These are phyloP conservation scores for Phytophthora fragariaefolia DNA, from an alignment of 352 stramenopile species.

Conservation along the genomic window DNA sequence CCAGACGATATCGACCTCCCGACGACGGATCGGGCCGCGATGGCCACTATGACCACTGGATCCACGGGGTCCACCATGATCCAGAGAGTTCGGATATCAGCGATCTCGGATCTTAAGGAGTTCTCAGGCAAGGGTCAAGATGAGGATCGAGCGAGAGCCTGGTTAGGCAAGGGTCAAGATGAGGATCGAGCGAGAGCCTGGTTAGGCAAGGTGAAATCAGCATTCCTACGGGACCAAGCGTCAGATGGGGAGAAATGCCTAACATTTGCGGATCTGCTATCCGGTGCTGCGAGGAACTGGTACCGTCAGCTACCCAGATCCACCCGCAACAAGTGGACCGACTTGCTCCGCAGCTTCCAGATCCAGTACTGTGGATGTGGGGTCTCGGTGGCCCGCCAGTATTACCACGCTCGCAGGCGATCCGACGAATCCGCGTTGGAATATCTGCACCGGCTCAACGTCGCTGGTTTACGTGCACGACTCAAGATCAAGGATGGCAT, in stretches of 20 bases:
- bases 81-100: background rate
- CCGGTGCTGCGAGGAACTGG: conserved; percentile 3
- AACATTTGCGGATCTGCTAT: conserved; percentile 2
- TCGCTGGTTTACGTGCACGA: background rate
- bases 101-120: conserved; percentile 14
- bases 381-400: background rate
- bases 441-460: background rate
- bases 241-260: conserved; percentile 6
- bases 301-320: background rate
- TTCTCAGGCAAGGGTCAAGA: too few species aligned
- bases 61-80: background rate
- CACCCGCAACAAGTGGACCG: background rate
- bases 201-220: conserved; percentile 5
- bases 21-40: background rate
- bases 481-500: background rate
- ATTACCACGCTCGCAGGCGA: background rate
- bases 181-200: conserved; percentile 1
- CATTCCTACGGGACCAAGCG: background rate
- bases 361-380: background rate
- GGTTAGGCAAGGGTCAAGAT: background rate
- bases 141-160: too few species aligned
- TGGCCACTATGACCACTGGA: background rate
- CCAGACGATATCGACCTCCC: conserved; percentile 1
- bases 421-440: background rate
- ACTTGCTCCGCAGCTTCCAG: background rate